Base-by-base conservation (phyloP, 2,329 filamentous ascomycete genomes). In the Aspergillus candidus region DNA sequence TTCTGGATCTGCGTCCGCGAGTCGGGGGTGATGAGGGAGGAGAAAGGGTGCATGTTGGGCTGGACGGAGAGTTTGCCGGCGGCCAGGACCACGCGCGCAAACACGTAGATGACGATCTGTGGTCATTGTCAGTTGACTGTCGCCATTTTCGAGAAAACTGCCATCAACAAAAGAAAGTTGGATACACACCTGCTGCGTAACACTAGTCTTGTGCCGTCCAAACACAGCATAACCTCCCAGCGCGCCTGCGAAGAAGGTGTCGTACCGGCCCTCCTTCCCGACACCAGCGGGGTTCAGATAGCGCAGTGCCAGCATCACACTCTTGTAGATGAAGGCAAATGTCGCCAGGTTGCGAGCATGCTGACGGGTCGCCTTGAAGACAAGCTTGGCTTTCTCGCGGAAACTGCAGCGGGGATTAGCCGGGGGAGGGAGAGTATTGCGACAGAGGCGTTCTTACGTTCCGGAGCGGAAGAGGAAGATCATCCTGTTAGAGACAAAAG, bases 41-140 rank as follows among this genome's bases (percentile, higher is more conserved):
- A 75, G 13, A 71, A 54, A 1, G 65, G 60, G 48, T 69, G 61
- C 59, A 65, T 54, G 48, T 60, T 70, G 2, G 76, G 77, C 66
- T 88, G 83, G 51, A 97, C 81, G 44, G 86, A 80, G 46, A 97
- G 72, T 60, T 88, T 88, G 29, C 90, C 93, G 17, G 94, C 71
- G 7, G 87, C 88, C 30, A 98, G 79, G 48, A 85, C 77, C 12
- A 96, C 93, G 53, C 93, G 83, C 38, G 93, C 93, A 63, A 96
- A 96, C 51, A 98, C 86, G 73, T 98, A 98, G 58, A 97, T 87
- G 66, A 95, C 89, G 64, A 98, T 98, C 75, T 98, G 42, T 13
- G 34, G n/a, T 6, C 2, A 11, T 27, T n/a, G 13, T 32, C 10
- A 6, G 13, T 43, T 38, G 6, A 22, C 6, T 1, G 6, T 22